Evolutionary conservation across 441 rosid species (phyloP), one percentile per base, ranked within the genome.

Genomic region (Cnidoscolus chayamansa): DNA sequence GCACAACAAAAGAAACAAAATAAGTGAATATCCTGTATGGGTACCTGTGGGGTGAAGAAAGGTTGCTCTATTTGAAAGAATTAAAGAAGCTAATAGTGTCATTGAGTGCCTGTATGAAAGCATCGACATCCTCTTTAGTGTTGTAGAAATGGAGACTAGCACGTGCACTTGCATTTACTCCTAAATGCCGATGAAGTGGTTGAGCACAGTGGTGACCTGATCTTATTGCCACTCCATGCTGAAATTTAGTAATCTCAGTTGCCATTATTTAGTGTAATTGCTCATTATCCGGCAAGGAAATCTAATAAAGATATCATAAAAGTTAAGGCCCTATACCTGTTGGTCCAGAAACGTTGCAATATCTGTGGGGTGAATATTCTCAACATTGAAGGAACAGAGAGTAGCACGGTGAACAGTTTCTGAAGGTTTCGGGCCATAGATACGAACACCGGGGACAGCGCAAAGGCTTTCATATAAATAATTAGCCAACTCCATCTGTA

Each of bases 161-260:
- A 0, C 97, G 91, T 0, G 98, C 98, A 45, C 95, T 94, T 2
- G 97, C 90, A 66, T 66, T 89, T 68, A 89, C 84, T 64, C 97
- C 97, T 71, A 94, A 81, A 74, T 83, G 74, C 63, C 93, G 82
- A 75, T 94, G 98, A 54, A 94, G 97, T 65, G 97, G 97, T 77
- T 92, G 98, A 1, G 98, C 92, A 30, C 98, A 94, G 73, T 94
- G 98, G 83, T 92, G 98, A 73, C 98, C 98, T 16, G 97, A 89
- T 84, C 98, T 87, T 79, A 92, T 86, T 7, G 98, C 98, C 77
- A 92, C 97, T 40, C 98, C 98, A 73, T 94, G 97, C 98, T 92
- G 98, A 63, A 10, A 37, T 50, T 25, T 56, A 70, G 47, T 12
- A 15, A 76, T 45, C 68, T 69, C 43, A 80, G 72, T 73, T 50